Conservation (phyloP, 495 filamentous ascomycete species). For the Oidiodendron maius region DNA sequence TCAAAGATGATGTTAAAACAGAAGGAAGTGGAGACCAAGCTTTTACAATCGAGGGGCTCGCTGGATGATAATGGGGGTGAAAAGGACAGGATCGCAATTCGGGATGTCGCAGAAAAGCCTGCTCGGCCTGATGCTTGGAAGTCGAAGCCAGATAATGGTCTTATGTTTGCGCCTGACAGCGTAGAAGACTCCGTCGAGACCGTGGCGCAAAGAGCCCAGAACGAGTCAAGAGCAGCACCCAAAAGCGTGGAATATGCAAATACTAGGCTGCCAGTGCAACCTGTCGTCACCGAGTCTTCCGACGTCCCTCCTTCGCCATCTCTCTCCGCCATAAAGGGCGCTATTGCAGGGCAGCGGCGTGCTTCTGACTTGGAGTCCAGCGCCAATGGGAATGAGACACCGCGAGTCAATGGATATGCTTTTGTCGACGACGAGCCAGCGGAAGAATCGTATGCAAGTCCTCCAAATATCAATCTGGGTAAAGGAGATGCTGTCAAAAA, state of each 20-base stretch:
- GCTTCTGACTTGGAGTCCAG: slow-evolving; percentile 60
- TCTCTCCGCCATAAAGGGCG: slow-evolving; percentile 77
- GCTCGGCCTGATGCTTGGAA: slow-evolving; percentile 78
- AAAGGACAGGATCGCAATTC: slow-evolving; percentile 49
- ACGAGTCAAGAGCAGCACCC: slow-evolving; percentile 65
- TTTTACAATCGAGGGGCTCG: slow-evolving; percentile 42
- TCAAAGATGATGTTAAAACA: slow-evolving; percentile 81
- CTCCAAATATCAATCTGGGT: slow-evolving; percentile 39
- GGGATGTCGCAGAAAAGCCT: slow-evolving; percentile 60
- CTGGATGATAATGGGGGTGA: slow-evolving; percentile 44
- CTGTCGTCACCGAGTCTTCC: slow-evolving; percentile 16
- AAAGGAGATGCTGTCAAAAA: slow-evolving; percentile 59
- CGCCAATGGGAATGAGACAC: slow-evolving; percentile 66
- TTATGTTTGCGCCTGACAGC: slow-evolving; percentile 81
- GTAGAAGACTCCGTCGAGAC: slow-evolving; percentile 67
- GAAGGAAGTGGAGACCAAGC: slow-evolving; percentile 57
- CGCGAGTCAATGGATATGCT: slow-evolving; percentile 83
- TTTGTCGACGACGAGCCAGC: slow-evolving; percentile 82
- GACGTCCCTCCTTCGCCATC: slow-evolving; percentile 67
- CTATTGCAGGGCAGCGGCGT: slow-evolving; percentile 71
- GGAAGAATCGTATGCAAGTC: slow-evolving; percentile 18
- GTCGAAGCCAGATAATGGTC: slow-evolving; percentile 63
- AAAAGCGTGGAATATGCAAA: slow-evolving; percentile 79
- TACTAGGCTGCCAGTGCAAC: slow-evolving; percentile 59
- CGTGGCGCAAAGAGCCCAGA: slow-evolving; percentile 57